Base-by-base conservation (phyloP, 768 basidiomycete species). In the Naematelia aurantialba region DNA sequence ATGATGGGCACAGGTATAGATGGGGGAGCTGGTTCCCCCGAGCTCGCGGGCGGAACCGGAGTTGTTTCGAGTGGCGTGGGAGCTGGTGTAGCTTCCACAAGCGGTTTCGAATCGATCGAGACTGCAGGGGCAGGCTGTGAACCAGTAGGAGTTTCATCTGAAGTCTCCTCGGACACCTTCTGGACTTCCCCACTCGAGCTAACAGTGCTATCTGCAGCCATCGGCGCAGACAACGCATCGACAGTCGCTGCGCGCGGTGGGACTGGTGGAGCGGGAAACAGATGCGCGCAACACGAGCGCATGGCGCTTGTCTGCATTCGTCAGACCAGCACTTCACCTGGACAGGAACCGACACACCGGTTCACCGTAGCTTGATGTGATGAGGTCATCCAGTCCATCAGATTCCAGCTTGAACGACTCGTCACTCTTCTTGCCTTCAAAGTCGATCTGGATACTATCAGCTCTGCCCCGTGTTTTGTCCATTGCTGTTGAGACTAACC, bases 351-450 rank as follows among this genome's bases (percentile, higher is more conserved):
- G 26, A 75, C 81, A 65, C 58, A 82, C 82, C n/a, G 79, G 69
- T 57, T 80, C 79, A 21, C 81, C 80, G 34, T 79, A 73, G 3
- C 76, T 71, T 13, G 81, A 76, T 17, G 82, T 51, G 1, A 74
- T 81, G 31, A 61, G 44, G 50, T 70, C 71, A 26, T 67, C 61
- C 2, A 68, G 51, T 3, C 52, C 50, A 10, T 60, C 64, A 21
- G 29, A 64, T 59, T 24, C 19, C 8, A 13, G 5, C 63, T 60
- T n/a, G 60, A 48, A 24, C n/a, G 30, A 31, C 30, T 52, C 19
- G 24, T 5, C 52, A n/a, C 64, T 76, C 24, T 83, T 81, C 75
- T 92, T 91, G 63, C 82, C 81, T 26, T 90, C 87, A 68, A 93
- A 96, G 61, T 96, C 88, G 58, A 99, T 86, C n/a, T n/a, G n/a